Evolutionary conservation across 2,329 filamentous ascomycete species (phyloP), one percentile per base, ranked within the genome.

Genomic region (Pseudogymnoascus sp.): DNA sequence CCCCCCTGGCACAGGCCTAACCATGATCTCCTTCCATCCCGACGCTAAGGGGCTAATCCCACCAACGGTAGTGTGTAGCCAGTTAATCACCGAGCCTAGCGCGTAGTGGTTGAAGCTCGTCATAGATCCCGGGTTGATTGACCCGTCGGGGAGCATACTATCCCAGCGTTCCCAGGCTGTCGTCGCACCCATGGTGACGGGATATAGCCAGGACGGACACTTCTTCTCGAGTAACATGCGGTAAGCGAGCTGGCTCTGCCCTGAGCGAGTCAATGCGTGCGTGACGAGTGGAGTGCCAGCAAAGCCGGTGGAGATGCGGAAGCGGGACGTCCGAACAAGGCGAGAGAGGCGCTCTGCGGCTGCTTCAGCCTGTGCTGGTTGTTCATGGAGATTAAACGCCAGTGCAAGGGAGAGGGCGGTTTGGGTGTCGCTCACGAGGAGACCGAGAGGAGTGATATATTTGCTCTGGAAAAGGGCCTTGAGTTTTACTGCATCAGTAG

Each of bases 161-260:
- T 77, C 73, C 75, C 75, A 77, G 12, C 75, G 70, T 67, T 77
- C 75, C 75, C 74, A 77, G 1, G 73, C 71, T 0, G 73, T 76
- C 0, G 75, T 77, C 1, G 72, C 73, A 12, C 71, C 72, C 73
- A 75, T 75, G 2, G 68, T 71, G 14, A 77, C 69, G 4, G 71
- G 73, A 40, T 75, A 76, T 5, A 77, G 67, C 75, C 75, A 76
- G 1, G 70, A 73, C 0, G 75, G 75, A 37, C 73, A 74, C 11
- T 69, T 63, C 4, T 71, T 73, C 60, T 75, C 71, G 1, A 75
- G 66, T 2, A 78, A 67, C 74, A 78, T 77, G 7, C 73, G 71
- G 63, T 77, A 77, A 21, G 70, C 71, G 1, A 71, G 34, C 18
- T 68, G 68, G 3, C 61, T 63, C 10, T 68, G 60, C 0, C 63